Evolutionary conservation across 2,329 filamentous ascomycete species (phyloP).

Genomic region (Xylaria hypoxylon): DNA sequence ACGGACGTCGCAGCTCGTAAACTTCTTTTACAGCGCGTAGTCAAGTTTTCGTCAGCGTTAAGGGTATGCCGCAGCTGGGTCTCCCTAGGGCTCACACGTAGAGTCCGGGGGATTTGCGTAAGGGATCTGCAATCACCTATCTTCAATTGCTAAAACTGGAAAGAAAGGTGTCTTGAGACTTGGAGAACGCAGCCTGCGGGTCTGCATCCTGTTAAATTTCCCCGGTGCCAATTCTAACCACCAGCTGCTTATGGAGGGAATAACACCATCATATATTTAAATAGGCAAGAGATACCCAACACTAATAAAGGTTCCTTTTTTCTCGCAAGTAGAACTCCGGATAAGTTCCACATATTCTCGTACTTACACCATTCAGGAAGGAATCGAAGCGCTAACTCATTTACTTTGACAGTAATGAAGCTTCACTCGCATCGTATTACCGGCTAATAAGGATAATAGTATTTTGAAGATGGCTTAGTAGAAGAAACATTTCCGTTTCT

Average conservation of each 20-base stretch:
- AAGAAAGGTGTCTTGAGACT: not conserved
- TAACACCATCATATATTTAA: not conserved
- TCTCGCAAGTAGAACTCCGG: too few species aligned
- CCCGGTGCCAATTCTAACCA: not conserved
- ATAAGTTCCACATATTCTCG: too few species aligned
- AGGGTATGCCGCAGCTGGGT: not conserved
- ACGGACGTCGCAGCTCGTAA: conserved; percentile 64
- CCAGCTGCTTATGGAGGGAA: not conserved
- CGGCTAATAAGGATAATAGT: too few species aligned
- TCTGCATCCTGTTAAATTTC: not conserved
- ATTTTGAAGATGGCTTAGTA: too few species aligned
- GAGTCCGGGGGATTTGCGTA: not conserved
- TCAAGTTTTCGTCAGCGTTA: not conserved
- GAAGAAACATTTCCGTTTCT: too few species aligned
- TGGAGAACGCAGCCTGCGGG: too few species aligned
- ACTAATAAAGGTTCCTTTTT: not conserved
- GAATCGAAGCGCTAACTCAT: too few species aligned
- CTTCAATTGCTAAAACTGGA: not conserved
- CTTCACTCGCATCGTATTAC: too few species aligned
- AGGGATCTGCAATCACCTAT: not conserved
- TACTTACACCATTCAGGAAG: too few species aligned
- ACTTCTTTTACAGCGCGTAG: not conserved
- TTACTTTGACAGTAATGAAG: too few species aligned
- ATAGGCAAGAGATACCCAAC: conserved; percentile 25
- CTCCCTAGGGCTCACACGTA: not conserved